Base-by-base conservation (phyloP, 169 alveolate genomes). In the Plasmodium sp. region DNA sequence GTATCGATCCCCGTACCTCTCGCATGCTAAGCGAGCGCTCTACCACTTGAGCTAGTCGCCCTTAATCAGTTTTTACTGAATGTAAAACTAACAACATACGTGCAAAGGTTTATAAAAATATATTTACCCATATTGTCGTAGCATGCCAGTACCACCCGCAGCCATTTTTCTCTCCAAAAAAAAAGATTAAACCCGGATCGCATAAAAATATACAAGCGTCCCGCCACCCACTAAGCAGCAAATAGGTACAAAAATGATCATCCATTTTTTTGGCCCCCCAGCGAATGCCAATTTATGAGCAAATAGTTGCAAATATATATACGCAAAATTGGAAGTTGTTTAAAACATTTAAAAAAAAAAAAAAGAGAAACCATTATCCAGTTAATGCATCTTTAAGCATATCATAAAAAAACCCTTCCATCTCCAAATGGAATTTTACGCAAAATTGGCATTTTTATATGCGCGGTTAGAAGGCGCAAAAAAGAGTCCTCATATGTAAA, bases 1-100 rank as follows among this genome's bases (percentile, higher is more conserved):
- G 99, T 98, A 98, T 98, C 99, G 99, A 99, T 98, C 99, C 99
- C 99, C 98, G 99, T 98, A 98, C 99, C 99, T 99, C 99, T 98
- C 99, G 99, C 99, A 98, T 98, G 99, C 99, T 98, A 98, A 99
- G 99, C 99, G 99, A 98, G 99, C 99, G 99, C 99, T 98, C 99
- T 99, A 98, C 99, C 99, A 98, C 99, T 98, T 98, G 99, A 99
- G 99, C 99, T 98, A 98, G 99, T 97, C 98, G 98, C 99, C 99
- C 99, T 91, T 58, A 74, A 72, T 43, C 6, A 71, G 33, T 5
- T 16, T 0, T 0, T 5, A 0, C 6, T 18, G 7, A 2, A 80
- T 45, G 33, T 2, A 41, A 80, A 41, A 16, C 56, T 80, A 80
- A 41, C 1, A 16, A 41, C 2, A 18, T 62, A 22, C 31, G 36